These are phyloP conservation scores for Arthrobotrys pseudoclavata DNA, from an alignment of 2,329 filamentous ascomycete species.

Conservation along the genomic window DNA sequence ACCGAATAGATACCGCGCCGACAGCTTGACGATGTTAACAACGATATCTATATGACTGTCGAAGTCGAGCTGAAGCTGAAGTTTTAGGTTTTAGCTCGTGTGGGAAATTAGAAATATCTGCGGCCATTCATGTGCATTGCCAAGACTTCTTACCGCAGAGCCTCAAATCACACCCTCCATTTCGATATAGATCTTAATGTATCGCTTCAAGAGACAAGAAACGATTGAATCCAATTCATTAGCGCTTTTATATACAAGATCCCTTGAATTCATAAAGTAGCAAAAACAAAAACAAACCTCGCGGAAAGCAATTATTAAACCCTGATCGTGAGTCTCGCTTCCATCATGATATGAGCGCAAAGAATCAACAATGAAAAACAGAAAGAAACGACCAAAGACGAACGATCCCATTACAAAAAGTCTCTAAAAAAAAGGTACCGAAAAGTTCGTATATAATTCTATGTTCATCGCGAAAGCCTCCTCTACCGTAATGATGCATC, in stretches of 20 bases:
- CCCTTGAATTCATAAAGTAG: no score
- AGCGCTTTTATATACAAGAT: constrained; percentile 49
- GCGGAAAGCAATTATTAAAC: constrained; percentile 15
- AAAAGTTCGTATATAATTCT: constrained; percentile 22
- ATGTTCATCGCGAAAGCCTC: not conserved
- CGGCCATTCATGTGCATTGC: constrained; percentile 15
- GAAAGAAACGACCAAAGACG: not conserved
- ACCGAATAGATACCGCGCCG: constrained; percentile 8
- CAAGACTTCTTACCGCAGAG: constrained; percentile 38
- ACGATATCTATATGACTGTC: no score
- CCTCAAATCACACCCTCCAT: no score
- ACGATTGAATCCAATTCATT: constrained; percentile 11
- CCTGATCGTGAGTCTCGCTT: not conserved
- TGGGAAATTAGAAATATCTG: constrained; percentile 21
- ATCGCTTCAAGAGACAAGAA: not conserved
- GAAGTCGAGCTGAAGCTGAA: not conserved
- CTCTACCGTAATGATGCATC: not conserved
- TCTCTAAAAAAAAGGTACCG: constrained; percentile 12
- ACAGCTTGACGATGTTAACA: constrained; percentile 32
- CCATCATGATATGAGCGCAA: not conserved
- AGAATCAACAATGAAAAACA: not conserved
- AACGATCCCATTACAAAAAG: constrained; percentile 27
- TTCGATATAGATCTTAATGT: no score
- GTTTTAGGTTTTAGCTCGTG: constrained; percentile 1
- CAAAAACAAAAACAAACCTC: not conserved